These are phyloP conservation scores for Arachis monticola DNA, from an alignment of 331 rosid species.

Conservation along the genomic window DNA sequence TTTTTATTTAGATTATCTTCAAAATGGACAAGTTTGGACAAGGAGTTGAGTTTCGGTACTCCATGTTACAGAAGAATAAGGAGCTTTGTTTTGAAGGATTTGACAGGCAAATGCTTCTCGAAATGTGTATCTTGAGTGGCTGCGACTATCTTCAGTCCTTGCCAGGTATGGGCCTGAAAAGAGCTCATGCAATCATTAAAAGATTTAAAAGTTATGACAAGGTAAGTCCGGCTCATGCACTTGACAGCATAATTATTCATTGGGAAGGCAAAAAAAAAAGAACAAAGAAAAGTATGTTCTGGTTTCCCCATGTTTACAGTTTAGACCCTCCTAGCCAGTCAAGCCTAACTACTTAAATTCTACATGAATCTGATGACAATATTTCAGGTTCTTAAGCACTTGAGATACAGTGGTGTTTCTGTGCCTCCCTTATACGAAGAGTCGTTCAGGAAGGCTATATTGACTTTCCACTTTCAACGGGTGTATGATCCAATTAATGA, in stretches of 20 bases:
- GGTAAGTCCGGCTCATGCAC: constrained; percentile 51
- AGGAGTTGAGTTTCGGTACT: constrained; percentile 77
- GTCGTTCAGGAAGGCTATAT: constrained; percentile 80
- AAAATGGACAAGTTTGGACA: constrained; percentile 98
- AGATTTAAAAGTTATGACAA: constrained; percentile 78
- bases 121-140: constrained; percentile 97
- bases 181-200: constrained; percentile 82
- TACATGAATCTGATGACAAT: constrained; percentile 28
- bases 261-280: not conserved
- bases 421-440: constrained; percentile 88
- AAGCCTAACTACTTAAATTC: constrained; percentile 9
- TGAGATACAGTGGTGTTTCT: constrained; percentile 72
- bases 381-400: constrained; percentile 83
- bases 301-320: not conserved
- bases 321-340: constrained; percentile 8
- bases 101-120: constrained; percentile 87
- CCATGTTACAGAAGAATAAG: constrained; percentile 75
- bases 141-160: constrained; percentile 91
- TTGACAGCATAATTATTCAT: constrained; percentile 7
- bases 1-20: constrained; percentile 71
- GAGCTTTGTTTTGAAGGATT: constrained; percentile 84
- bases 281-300: constrained; percentile 21
- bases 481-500: constrained; percentile 73
- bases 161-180: constrained; percentile 99
- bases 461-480: constrained; percentile 88